These are phyloP conservation scores for Ceratonia siliqua DNA, from an alignment of 306 rosid species.

Conservation along the genomic window DNA sequence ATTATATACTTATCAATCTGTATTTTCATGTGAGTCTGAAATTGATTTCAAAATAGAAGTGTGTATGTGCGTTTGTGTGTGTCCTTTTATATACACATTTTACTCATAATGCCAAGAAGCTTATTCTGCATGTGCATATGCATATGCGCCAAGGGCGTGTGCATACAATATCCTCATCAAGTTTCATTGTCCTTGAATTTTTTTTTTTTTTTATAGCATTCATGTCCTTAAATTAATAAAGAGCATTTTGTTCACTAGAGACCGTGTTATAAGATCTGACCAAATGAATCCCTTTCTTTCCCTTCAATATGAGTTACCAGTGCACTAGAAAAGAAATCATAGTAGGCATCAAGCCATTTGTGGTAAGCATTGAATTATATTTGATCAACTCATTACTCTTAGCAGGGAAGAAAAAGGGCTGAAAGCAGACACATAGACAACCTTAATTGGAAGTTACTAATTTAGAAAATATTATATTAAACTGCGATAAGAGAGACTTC, in stretches of 20 bases:
- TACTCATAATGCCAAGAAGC: neutral
- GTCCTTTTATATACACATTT: neutral
- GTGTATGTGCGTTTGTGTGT: too few relatives aligned
- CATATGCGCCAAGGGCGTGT: neutral
- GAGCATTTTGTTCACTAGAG: neutral
- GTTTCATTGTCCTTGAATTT: too few relatives aligned
- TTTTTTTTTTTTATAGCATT: too few relatives aligned
- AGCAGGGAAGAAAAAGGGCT: too few relatives aligned
- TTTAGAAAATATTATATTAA: too few relatives aligned
- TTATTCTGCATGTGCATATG: neutral
- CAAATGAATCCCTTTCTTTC: neutral
- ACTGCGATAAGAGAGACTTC: too few relatives aligned
- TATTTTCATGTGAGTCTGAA: too few relatives aligned
- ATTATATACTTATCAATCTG: too few relatives aligned
- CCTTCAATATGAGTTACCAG: neutral
- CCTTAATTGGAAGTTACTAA: too few relatives aligned
- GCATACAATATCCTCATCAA: neutral
- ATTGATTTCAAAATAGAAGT: too few relatives aligned
- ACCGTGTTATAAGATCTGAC: neutral
- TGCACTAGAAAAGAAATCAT: neutral
- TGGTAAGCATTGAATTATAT: neutral
- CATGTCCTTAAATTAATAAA: neutral
- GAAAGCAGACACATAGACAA: too few relatives aligned
- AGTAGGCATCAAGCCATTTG: neutral
- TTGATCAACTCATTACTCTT: neutral